Conservation (phyloP, 441 rosid species). For the Gossypium trilobum region DNA sequence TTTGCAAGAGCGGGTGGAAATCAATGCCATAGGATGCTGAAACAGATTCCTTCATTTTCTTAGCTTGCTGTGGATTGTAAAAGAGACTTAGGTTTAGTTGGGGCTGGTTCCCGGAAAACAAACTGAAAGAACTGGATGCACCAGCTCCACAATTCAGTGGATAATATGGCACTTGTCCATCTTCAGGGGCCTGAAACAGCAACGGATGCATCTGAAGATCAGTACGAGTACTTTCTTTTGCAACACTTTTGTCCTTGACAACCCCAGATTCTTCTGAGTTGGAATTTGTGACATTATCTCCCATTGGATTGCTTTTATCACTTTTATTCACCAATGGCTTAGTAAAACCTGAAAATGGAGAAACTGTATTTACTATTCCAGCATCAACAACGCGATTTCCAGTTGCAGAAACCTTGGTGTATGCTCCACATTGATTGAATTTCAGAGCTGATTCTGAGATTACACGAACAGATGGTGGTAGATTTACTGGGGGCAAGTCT, state of each 20-base stretch:
- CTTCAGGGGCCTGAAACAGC: slow-evolving; percentile 62
- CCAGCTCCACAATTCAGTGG: slow-evolving; percentile 33
- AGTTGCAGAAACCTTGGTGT: slow-evolving; percentile 25
- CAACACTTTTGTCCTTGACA: slow-evolving; percentile 34
- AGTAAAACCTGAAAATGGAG: slow-evolving; percentile 26
- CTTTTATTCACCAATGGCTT: slow-evolving; percentile 20
- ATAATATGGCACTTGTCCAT: slow-evolving; percentile 47
- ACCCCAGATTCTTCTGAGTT: slow-evolving; percentile 33
- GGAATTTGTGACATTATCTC: slow-evolving; percentile 27
- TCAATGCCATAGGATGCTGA: slow-evolving; percentile 44
- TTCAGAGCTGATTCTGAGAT: slow-evolving; percentile 62
- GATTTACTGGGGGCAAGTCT: slow-evolving; percentile 86
- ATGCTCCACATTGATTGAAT: slow-evolving; percentile 34
- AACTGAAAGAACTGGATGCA: slow-evolving; percentile 51
- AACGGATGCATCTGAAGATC: slow-evolving; percentile 90
- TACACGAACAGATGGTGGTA: slow-evolving; percentile 82
- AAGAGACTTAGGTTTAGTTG: slow-evolving; percentile 71
- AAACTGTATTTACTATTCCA: slow-evolving; percentile 29
- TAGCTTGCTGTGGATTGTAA: slow-evolving; percentile 47
- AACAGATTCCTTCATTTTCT: slow-evolving; percentile 36
- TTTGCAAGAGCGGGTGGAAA: slow-evolving; percentile 85
- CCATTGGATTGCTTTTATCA: slow-evolving; percentile 27
- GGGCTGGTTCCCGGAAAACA: slow-evolving; percentile 69
- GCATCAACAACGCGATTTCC: slow-evolving; percentile 25
- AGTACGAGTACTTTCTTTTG: slow-evolving; percentile 36